Evolutionary conservation across 805 yeast genomes (phyloP), one percentile per base, ranked within the genome.

Genomic region (Pichia ethanolica): DNA sequence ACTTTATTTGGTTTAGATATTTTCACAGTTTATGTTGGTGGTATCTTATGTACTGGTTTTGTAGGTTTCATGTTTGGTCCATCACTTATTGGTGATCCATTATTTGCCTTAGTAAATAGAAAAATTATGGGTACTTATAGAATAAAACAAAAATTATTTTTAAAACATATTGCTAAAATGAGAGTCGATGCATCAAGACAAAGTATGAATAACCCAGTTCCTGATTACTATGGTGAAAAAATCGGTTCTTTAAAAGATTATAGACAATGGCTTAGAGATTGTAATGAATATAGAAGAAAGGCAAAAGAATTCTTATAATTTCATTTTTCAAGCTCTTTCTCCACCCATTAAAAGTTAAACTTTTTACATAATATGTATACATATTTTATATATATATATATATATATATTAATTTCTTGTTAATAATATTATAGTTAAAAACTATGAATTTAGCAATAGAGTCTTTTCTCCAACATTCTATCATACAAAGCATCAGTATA

Each of bases 171-270:
- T 54, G 79, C 78, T 58, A 73, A 73, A 50, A 85, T 89, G 68
- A 77, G 99, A 60, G 97, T 90, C 33, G 96, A 93, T 70, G 96
- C 99, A 25, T 78, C 90, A 20, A 81, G 86, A 49, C 97, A 90
- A 70, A 81, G 89, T 61, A 84, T 89, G 69, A 77, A 86, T 48
- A 93, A 91, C 68, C 98, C 98, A 12, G 95, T 93, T 43, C 97
- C 97, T n/a, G 99, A 93, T 68, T 93, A 89, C 70, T 93, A 93
- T 64, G 99, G 99, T 39, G 99, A 93, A 70, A 87, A 87, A 68
- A 90, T 93, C 53, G 88, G 89, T 47, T 84, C 95, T 47, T 69
- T 91, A 62, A 79, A 79, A 58, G 90, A 81, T 56, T 93, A 93
- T 70, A 86, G 89, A 70, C 93, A 87, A 66, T 93, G 99, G 99